phyloP scores from a whole-genome alignment of 2,329 filamentous ascomycete genomes.

The Botryotinia globosa region DNA sequence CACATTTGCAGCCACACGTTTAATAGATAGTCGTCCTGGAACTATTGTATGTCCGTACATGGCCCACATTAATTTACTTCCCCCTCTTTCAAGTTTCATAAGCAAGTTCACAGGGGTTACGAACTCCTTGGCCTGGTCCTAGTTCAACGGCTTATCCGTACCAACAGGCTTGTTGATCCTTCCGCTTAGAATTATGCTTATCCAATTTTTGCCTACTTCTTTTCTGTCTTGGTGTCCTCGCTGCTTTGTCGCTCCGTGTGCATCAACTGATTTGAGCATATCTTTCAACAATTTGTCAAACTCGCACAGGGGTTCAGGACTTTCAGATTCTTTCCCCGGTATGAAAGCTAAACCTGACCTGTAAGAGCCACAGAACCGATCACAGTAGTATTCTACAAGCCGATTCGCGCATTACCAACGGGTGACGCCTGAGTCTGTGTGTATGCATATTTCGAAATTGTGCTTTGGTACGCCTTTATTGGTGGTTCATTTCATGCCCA shows the following conservation, averaged over 20 bases:
- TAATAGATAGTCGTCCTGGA: not conserved
- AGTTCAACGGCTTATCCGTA: not conserved
- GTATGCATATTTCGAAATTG: not conserved
- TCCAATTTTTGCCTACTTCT: not conserved
- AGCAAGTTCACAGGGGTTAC: not conserved
- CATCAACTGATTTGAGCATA: not conserved
- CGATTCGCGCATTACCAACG: not conserved
- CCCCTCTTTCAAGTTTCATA: not conserved
- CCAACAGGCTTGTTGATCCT: not conserved
- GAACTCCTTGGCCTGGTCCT: not conserved
- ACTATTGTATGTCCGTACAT: not conserved
- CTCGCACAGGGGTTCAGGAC: not conserved
- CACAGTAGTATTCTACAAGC: not conserved
- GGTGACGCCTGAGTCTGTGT: not conserved
- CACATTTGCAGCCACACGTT: not conserved
- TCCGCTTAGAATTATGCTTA: not conserved
- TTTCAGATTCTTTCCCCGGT: not conserved
- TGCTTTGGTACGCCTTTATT: not conserved
- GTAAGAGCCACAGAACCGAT: not conserved
- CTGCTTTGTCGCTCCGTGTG: not conserved
- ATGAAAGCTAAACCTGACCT: not conserved
- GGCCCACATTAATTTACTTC: not conserved
- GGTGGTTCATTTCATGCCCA: not conserved
- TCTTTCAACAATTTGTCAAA: not conserved
- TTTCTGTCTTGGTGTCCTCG: not conserved